phyloP scores from a whole-genome alignment of 129 eudicot species.

The Pulicaria dysenterica region DNA sequence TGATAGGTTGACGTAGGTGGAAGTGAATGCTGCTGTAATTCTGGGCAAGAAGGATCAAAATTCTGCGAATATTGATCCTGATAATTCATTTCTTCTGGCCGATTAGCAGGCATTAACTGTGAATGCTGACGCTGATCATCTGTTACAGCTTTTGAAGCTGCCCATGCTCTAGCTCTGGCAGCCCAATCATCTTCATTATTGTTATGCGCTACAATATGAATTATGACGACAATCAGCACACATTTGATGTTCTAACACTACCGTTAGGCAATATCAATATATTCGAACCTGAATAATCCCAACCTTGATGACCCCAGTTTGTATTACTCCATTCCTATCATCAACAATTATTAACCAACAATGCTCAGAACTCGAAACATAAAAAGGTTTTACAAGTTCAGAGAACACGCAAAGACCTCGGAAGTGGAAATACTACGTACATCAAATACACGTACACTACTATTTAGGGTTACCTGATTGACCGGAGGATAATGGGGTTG shows the following conservation, averaged over 20 bases:
- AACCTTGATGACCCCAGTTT: slow-evolving; percentile 69
- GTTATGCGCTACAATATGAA: slow-evolving; percentile 48
- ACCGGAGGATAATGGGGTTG: slow-evolving; percentile 49
- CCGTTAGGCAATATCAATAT: not conserved
- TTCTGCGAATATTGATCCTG: slow-evolving; percentile 58
- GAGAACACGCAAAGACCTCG: not conserved
- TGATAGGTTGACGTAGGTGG: slow-evolving; percentile 54
- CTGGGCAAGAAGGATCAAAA: slow-evolving; percentile 54
- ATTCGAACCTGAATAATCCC: slow-evolving; percentile 65
- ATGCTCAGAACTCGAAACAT: slow-evolving; percentile 9
- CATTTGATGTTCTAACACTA: not conserved
- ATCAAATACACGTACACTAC: not conserved
- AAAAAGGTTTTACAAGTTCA: not conserved
- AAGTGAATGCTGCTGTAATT: slow-evolving; percentile 49
- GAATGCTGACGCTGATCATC: slow-evolving; percentile 65
- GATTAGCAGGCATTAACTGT: slow-evolving; percentile 43
- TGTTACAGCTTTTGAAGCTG: slow-evolving; percentile 68
- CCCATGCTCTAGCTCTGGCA: slow-evolving; percentile 96
- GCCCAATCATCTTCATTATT: slow-evolving; percentile 92
- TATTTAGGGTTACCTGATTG: slow-evolving; percentile 44
- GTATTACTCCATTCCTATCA: slow-evolving; percentile 67
- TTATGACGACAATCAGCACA: slow-evolving; percentile 20
- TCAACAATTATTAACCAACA: slow-evolving; percentile 12
- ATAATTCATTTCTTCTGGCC: slow-evolving; percentile 60
- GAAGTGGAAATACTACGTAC: no score